A percentile compares a stretch with the other conserved stretches of the same genome.
These are phyloP conservation scores for Pseudocohnilembus persalinus DNA, from an alignment of 169 alveolate genomes.

Conservation along the genomic window DNA sequence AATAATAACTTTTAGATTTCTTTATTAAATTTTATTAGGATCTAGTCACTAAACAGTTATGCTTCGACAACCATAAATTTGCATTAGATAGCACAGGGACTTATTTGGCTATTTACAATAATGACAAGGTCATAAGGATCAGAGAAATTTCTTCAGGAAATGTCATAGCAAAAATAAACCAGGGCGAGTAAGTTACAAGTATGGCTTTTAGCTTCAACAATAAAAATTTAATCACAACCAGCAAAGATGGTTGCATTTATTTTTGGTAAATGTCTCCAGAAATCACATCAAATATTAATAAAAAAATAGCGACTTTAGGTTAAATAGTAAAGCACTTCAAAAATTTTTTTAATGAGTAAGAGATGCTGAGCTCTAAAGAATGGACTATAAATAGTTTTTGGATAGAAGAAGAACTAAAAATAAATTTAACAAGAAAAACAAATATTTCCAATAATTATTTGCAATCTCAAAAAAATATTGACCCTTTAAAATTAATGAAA, in stretches of 20 bases:
- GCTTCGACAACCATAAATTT: conserved; percentile 1
- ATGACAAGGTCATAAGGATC: not conserved
- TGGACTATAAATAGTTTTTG: conserved; percentile 40
- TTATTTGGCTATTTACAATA: not conserved
- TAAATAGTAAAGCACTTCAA: conserved; percentile 26
- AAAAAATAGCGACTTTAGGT: conserved; percentile 5
- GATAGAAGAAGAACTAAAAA: conserved; percentile 37
- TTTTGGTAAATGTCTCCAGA: conserved; percentile 23
- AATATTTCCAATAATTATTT: not conserved
- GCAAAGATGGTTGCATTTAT: conserved; percentile 28
- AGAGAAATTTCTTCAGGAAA: not conserved
- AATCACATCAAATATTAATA: not conserved
- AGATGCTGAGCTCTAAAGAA: conserved; percentile 29
- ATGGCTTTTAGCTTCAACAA: conserved; percentile 32
- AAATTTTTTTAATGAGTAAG: conserved; percentile 13
- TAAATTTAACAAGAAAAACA: not conserved
- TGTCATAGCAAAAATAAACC: not conserved
- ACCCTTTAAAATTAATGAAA: not conserved
- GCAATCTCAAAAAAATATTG: not conserved
- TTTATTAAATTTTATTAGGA: no score
- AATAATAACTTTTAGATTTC: no score
- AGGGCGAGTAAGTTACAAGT: conserved; percentile 13
- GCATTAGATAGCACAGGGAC: not conserved
- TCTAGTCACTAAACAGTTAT: conserved; percentile 4
- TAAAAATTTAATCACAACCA: conserved; percentile 19